Base-by-base conservation (phyloP, 441 rosid genomes). In the Dalechampia spathulata region DNA sequence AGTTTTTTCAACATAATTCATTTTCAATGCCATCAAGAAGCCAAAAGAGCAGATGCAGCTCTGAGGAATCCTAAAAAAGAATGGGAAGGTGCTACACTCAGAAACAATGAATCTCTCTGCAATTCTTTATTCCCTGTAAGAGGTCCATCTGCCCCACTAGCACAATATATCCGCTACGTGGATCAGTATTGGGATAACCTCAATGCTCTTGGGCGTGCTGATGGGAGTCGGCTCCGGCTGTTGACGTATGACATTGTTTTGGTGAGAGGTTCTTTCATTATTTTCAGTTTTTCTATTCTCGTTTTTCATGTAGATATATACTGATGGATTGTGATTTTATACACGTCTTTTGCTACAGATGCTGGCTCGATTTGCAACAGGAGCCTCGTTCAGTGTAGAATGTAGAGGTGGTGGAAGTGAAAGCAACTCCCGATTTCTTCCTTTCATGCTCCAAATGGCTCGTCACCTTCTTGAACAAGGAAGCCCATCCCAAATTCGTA, bases 21-120 rank as follows among this genome's bases (percentile, higher is more conserved):
- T 71, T 95, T 95, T 78, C 99, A 89, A 63, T 95, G 99, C 70
- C 99, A 95, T 70, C 99, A 89, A 67, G 99, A 95, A 70, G 99
- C 99, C 19, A 95, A 92, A 75, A 80, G 98, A 76, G 99, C 99
- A 2, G 99, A 95, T 64, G 85, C 99, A 58, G 94, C 90, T 57
- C 86, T 90, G 60, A 89, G n/a, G 79, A 95, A 65, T 70, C 99
- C 99, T 11, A 95, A 95, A 86, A 95, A 95, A 82, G 99, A 95
- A 82, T 95, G 99, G 99, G 99, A 92, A 68, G 99, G 99, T 46
- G 99, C 99, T 55, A 78, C 96, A 44, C 85, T 90, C 32, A 82
- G 99, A 61, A 95, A 95, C 80, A 95, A 92, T 37, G 99, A 83
- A 73, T 95, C 95, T 55, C 99, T 92, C 52, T 95, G 99, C 83